Evolutionary conservation across 768 basidiomycete species (phyloP).

Genomic region (Tricholoma flavovirens): DNA sequence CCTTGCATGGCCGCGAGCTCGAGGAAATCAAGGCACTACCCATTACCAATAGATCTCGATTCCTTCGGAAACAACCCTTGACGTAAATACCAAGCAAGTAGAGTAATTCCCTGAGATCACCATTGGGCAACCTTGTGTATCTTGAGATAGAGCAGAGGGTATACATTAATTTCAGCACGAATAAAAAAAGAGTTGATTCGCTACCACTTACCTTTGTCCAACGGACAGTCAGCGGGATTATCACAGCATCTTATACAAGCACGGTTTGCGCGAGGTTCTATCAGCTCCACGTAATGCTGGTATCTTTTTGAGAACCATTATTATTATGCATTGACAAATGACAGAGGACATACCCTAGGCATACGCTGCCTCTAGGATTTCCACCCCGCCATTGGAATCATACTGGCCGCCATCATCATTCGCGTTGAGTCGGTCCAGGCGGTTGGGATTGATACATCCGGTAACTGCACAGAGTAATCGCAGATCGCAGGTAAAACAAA

Average conservation of each 20-base stretch:
- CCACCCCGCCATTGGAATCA: constrained; percentile 51
- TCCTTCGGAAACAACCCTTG: not conserved
- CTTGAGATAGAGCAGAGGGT: not conserved
- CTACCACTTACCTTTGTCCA: constrained; percentile 31
- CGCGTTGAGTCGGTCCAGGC: constrained; percentile 36
- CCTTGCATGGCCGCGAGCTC: no score
- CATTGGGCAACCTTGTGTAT: not conserved
- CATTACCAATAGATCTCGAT: not conserved
- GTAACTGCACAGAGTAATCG: constrained; percentile 32
- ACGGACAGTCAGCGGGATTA: constrained; percentile 43
- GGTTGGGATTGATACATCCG: constrained; percentile 41
- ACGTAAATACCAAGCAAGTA: not conserved
- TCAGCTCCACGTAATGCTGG: constrained; percentile 18
- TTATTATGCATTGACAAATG: not conserved
- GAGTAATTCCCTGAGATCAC: not conserved
- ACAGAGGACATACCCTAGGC: constrained; percentile 11
- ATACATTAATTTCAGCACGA: not conserved
- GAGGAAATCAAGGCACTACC: no score
- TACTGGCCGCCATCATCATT: constrained; percentile 49
- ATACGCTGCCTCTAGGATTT: constrained; percentile 45
- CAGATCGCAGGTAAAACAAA: not conserved
- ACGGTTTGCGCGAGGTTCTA: constrained; percentile 41
- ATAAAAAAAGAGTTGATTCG: not conserved
- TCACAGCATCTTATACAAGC: constrained; percentile 55
- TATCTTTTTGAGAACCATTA: not conserved